Base-by-base conservation (phyloP, 768 basidiomycete genomes). In the Psilocybe sp. region DNA sequence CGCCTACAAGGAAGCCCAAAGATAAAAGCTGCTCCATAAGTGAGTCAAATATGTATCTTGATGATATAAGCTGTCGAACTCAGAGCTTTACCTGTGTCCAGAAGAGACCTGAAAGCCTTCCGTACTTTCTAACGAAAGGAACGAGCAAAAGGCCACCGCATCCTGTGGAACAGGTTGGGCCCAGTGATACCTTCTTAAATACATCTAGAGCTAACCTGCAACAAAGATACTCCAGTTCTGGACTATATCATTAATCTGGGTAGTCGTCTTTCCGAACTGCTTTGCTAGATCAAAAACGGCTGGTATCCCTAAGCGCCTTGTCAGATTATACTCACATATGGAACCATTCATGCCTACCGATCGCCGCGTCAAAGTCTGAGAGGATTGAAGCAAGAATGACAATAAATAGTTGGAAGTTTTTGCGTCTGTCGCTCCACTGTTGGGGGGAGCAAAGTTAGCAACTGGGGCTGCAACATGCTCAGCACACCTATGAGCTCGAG, bases 161-260 rank as follows among this genome's bases (percentile, higher is more conserved):
- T 16, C 83, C 82, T 77, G 59, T 39, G 57, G 14, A 39, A 28
- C 10, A n/a, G 33, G 35, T 33, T 32, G 39, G 18, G 37, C 16
- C 37, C n/a, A 35, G 41, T 16, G 42, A 33, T 45, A 50, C 34
- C 47, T 39, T 6, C 49, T 41, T n/a, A 48, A 44, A 19, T 47
- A 18, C 5, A 45, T 44, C n/a, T 28, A 14, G 12, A 14, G 53
- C 66, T 18, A 34, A 80, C 81, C 81, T 10, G 82, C 61, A 7
- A 84, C 63, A 62, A 84, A 84, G 48, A 85, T 83, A 54, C 80
- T 83, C 83, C 82, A 84, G 59, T 81, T 85, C 33, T n/a, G 15
- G 13, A 44, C 83, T 46, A 86, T 56, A 51, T 82, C 73, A 57
- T 86, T 87, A 63, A 85, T 81, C 8, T 71, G 74, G n/a, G 70